Evolutionary conservation across 1,139 yeast species (phyloP).

Genomic region (Blastobotrys illinoisensis): DNA sequence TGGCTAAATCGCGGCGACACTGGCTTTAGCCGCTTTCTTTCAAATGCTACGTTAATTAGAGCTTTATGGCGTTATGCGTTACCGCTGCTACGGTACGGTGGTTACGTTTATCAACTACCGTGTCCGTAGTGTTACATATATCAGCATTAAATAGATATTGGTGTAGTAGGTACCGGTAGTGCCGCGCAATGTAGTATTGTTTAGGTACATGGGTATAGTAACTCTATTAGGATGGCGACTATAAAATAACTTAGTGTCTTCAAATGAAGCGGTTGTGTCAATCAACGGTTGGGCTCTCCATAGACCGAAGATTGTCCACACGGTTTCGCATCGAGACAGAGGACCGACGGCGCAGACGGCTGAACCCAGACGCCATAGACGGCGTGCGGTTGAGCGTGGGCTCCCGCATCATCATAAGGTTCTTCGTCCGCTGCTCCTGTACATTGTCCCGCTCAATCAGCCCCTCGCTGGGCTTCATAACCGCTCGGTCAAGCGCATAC

Average conservation of each 20-base stretch:
- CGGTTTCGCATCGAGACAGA: not conserved
- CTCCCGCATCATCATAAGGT: constrained; percentile 1
- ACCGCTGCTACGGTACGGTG: no score
- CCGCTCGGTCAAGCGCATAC: constrained; percentile 88
- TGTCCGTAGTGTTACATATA: no score
- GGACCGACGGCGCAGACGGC: not conserved
- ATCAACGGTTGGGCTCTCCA: not conserved
- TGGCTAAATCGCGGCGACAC: not conserved
- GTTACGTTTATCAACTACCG: no score
- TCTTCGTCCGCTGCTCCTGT: constrained; percentile 22
- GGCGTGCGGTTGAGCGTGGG: constrained; percentile 2
- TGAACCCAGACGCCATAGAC: not conserved
- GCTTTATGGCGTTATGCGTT: no score
- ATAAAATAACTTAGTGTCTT: no score
- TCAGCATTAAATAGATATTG: not conserved
- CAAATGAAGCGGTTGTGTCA: no score
- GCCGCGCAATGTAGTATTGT: no score
- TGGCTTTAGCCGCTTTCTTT: not conserved
- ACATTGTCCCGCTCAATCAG: constrained; percentile 60
- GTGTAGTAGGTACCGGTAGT: no score
- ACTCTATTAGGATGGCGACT: not conserved
- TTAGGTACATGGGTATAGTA: no score
- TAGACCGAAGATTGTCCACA: not conserved
- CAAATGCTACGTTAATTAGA: no score
- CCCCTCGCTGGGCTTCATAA: constrained; percentile 72